Conservation (phyloP, 2,329 filamentous ascomycete genomes). For the Pseudogymnoascus sp. region DNA sequence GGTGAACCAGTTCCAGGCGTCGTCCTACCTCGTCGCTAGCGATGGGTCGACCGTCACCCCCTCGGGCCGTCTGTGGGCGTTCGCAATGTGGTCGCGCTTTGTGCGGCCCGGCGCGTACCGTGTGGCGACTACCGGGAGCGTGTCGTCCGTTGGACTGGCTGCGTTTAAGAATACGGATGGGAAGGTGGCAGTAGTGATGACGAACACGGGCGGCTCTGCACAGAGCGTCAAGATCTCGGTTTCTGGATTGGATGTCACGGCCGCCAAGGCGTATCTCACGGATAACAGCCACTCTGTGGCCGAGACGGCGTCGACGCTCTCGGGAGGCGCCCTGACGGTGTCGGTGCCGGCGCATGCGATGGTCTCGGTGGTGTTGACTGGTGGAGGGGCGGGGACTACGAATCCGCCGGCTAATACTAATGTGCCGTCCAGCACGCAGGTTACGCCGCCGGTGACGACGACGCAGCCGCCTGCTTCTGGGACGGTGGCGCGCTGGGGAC, state of each 20-base stretch:
- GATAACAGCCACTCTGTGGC: not conserved
- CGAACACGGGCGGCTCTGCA: constrained; percentile 14
- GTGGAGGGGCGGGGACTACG: not conserved
- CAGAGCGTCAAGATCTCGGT: not conserved
- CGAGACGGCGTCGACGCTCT: not conserved
- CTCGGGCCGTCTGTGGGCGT: constrained; percentile 18
- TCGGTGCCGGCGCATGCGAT: not conserved
- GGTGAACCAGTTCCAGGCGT: not conserved
- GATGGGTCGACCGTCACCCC: not conserved
- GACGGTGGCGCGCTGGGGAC: constrained; percentile 23
- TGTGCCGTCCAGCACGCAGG: not conserved
- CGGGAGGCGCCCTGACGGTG: not conserved
- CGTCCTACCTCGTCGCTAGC: not conserved
- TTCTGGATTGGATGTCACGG: not conserved
- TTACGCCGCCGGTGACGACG: not conserved
- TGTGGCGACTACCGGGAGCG: constrained; percentile 9
- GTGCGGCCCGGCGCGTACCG: constrained; percentile 17
- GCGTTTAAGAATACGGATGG: constrained; percentile 19
- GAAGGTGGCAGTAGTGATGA: constrained; percentile 14
- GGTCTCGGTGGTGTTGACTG: not conserved
- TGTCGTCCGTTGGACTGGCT: not conserved
- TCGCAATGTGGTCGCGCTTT: constrained; percentile 16
- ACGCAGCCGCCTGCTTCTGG: constrained; percentile 9
- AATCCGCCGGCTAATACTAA: not conserved
- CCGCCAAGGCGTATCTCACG: not conserved